Percentiles rank a stretch among this genome's conserved stretches.
Conservation (phyloP, 2,329 filamentous ascomycete species). For the Sporothrix variecibatus region DNA sequence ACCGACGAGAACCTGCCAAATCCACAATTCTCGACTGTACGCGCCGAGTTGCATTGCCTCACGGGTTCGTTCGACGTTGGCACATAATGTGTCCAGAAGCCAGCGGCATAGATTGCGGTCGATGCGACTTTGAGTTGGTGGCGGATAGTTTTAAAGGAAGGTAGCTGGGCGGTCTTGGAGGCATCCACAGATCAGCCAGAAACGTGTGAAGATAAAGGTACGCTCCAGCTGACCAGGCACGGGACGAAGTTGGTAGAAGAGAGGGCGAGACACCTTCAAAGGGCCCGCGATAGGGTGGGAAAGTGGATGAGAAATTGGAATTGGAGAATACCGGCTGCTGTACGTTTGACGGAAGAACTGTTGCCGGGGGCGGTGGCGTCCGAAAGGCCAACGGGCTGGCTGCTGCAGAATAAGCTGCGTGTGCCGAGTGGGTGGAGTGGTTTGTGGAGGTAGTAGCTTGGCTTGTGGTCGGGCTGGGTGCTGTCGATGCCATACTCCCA, state of each 20-base stretch:
- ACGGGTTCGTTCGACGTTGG: not conserved
- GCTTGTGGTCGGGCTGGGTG: not conserved
- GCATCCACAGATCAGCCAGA: not conserved
- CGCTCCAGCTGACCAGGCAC: not conserved
- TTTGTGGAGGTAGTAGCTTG: not conserved
- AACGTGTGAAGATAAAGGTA: slow-evolving; percentile 11
- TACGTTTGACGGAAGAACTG: not conserved
- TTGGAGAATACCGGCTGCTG: not conserved
- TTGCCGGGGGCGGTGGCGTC: not conserved
- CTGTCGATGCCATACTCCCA: not conserved
- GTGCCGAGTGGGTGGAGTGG: not conserved
- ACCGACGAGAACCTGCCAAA: slow-evolving; percentile 5
- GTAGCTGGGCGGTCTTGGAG: not conserved
- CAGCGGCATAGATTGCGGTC: not conserved
- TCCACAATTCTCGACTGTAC: not conserved
- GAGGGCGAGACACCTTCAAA: not conserved
- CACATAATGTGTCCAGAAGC: not conserved
- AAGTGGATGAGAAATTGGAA: not conserved
- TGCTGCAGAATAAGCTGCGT: not conserved
- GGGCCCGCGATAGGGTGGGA: not conserved
- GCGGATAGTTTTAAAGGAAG: not conserved
- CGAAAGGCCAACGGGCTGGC: not conserved
- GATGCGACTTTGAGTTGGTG: not conserved
- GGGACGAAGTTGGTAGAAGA: not conserved
- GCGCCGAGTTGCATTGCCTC: not conserved